Evolutionary conservation across 345 rosid species (phyloP).

Genomic region (Balakata baccata): DNA sequence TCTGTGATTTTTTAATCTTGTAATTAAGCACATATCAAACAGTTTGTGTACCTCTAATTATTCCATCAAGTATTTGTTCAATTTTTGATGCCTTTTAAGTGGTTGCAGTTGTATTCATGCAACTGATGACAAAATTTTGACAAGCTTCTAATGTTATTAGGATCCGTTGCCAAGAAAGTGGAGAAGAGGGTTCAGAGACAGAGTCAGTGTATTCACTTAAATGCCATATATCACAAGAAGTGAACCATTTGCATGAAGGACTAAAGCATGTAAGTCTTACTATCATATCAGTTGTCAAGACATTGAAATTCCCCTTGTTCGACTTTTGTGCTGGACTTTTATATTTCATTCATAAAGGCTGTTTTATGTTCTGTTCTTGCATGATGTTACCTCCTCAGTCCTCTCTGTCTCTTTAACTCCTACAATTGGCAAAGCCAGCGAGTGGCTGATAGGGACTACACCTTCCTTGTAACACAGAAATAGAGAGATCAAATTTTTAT

Average conservation of each 20-base stretch:
- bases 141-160: conserved; percentile 27
- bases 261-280: conserved; percentile 72
- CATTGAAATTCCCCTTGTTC: background rate
- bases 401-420: background rate
- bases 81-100: background rate
- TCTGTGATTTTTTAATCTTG: background rate
- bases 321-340: background rate
- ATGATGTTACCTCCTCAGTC: background rate
- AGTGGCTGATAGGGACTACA: background rate
- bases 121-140: background rate
- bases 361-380: too few species aligned
- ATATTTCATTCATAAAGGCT: background rate
- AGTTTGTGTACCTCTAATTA: background rate
- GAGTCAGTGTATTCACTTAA: conserved; percentile 87
- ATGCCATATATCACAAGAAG: conserved; percentile 97
- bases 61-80: background rate
- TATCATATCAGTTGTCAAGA: background rate
- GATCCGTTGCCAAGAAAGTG: conserved; percentile 86
- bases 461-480: background rate
- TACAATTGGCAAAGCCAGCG: background rate
- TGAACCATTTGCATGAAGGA: conserved; percentile 99
- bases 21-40: background rate
- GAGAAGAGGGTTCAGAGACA: conserved; percentile 78
- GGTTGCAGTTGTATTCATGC: background rate
- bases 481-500: background rate